Base-by-base conservation (phyloP, 352 stramenopile species). In the Pythium scleroteichum region DNA sequence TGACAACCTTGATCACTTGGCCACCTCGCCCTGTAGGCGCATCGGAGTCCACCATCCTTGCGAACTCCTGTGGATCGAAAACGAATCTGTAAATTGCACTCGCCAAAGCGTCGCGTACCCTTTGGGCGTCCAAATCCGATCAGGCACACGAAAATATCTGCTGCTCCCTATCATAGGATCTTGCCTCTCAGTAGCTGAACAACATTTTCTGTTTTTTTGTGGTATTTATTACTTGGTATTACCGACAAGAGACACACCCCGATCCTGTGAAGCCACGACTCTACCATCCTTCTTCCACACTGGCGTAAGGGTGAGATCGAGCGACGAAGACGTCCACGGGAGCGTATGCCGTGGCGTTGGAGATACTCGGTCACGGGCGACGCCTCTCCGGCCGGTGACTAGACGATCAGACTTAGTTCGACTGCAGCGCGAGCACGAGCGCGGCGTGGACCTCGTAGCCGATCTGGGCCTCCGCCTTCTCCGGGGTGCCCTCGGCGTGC, bases 391-490 rank as follows among this genome's bases (percentile, higher is more conserved):
- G 29, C 29, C 29, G 29, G 29, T 35, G 29, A 35, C 29, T 35
- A 35, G 29, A 58, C 29, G 19, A 48, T 14, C 22, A 32, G 20
- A 61, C 69, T 66, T 87, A 88, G 66, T 86, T 77, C 54, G 54
- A 72, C 45, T 87, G 86, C 54, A 99, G 73, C 22, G 95, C 95
- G 45, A 75, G 63, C 56, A 94, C 88, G 90, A 99, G 95, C 32
- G 93, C 88, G 64, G 87, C 81, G 78, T 98, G 96, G 22, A 95
- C 90, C 75, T 99, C 96, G 71, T 97, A 90, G 58, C 97, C 94
- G 71, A 99, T 98, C 81, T 98, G 91, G 14, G 96, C 95, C 72
- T 98, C 88, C 20, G 97, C 90, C 71, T 95, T 90, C 61, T 97
- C 95, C 35, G 88, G 59, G 53, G 82, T 92, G 64, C 95, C 96